Conservation (phyloP, 257 asterid species). For the Salvia hispanica region DNA sequence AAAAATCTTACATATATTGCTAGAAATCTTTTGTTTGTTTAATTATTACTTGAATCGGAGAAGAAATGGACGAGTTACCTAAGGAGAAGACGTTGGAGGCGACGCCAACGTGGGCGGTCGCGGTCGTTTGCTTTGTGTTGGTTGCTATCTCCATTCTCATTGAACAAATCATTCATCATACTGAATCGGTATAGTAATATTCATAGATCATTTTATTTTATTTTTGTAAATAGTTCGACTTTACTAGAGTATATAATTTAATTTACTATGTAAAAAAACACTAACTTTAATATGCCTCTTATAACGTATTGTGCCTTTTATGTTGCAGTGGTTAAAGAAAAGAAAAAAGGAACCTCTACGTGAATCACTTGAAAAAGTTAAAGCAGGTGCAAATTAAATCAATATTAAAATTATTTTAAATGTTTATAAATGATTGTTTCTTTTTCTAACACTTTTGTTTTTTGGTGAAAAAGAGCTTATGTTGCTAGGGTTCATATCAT, state of each 20-base stretch:
- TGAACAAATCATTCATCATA: conserved; percentile 52
- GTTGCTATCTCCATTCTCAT: conserved; percentile 60
- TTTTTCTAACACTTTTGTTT: conserved; percentile 1
- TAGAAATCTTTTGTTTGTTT: not conserved
- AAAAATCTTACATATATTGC: not conserved
- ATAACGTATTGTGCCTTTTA: not conserved
- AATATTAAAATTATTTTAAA: not conserved
- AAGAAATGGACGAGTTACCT: conserved; percentile 45
- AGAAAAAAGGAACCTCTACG: conserved; percentile 46
- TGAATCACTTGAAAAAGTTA: conserved; percentile 74
- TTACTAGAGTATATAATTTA: no score
- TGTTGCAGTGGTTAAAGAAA: conserved; percentile 61
- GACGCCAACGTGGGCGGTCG: conserved; percentile 89
- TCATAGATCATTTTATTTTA: no score
- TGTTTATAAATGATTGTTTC: not conserved
- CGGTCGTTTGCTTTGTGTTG: conserved; percentile 67
- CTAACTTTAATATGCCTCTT: no score
- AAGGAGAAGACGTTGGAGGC: conserved; percentile 62
- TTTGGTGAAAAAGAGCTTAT: conserved; percentile 58
- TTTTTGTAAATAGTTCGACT: not conserved
- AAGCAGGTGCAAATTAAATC: conserved; percentile 50
- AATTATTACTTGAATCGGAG: not conserved
- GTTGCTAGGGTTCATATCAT: conserved; percentile 76
- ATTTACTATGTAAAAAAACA: no score
- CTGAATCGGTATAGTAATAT: conserved; percentile 49